Conservation (phyloP, 129 eudicot species). For the Flaveria bidentis region DNA sequence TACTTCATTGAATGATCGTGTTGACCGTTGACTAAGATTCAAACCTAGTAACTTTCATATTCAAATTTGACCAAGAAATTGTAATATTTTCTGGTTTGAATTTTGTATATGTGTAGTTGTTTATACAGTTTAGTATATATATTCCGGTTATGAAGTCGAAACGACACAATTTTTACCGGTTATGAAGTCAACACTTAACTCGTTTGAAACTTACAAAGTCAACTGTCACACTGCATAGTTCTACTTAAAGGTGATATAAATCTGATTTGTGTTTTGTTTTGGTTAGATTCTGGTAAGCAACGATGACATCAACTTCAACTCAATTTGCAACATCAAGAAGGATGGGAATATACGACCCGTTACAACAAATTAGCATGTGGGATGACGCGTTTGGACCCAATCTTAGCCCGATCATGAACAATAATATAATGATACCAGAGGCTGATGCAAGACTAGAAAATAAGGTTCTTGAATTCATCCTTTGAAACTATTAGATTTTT, state of each 20-base stretch:
- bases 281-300: slow-evolving; percentile 20
- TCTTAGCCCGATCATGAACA: slow-evolving; percentile 42
- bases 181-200: neutral
- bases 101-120: neutral
- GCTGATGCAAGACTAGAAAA: slow-evolving; percentile 44
- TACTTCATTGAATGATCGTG: slow-evolving; percentile 4
- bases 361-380: slow-evolving; percentile 83
- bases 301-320: slow-evolving; percentile 69
- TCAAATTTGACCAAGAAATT: neutral
- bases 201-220: slow-evolving; percentile 18
- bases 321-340: slow-evolving; percentile 71
- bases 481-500: slow-evolving; percentile 2
- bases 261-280: slow-evolving; percentile 11
- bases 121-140: neutral
- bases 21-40: slow-evolving; percentile 1
- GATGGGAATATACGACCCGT: slow-evolving; percentile 81
- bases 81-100: neutral
- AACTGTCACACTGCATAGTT: slow-evolving; percentile 16
- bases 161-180: neutral
- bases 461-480: slow-evolving; percentile 50
- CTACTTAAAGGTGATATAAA: neutral
- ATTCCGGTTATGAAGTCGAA: neutral
- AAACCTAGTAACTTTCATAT: neutral
- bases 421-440: slow-evolving; percentile 36
- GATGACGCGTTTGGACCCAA: slow-evolving; percentile 59